Conservation (phyloP, 1,284 basidiomycete genomes). For the Hymenochaete sp. region DNA sequence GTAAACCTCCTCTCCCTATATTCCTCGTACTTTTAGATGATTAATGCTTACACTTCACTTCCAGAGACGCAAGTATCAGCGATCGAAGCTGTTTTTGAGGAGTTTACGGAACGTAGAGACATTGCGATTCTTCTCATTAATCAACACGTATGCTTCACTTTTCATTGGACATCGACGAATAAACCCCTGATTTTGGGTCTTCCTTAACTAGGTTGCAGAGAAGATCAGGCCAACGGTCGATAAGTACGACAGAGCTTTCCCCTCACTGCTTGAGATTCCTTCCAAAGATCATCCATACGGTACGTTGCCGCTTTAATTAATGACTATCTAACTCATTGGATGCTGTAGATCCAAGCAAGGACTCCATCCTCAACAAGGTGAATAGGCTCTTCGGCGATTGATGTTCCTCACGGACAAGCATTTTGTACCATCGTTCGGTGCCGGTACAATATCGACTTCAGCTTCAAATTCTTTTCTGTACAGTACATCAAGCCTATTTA, state of each 20-base stretch:
- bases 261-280: conserved; percentile 94
- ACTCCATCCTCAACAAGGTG: conserved; percentile 94
- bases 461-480: too few species aligned
- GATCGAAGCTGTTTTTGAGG: conserved; percentile 86
- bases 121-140: conserved; percentile 95
- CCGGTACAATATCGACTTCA: too few species aligned
- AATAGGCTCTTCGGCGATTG: conserved; percentile 93
- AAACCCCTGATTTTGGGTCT: conserved; percentile 6
- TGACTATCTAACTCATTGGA: background rate
- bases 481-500: too few species aligned
- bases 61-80: conserved; percentile 82
- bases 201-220: conserved; percentile 75
- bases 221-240: conserved; percentile 95
- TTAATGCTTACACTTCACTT: background rate
- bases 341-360: conserved; percentile 84
- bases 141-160: conserved; percentile 62
- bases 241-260: conserved; percentile 92
- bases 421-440: too few species aligned
- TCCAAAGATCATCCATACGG: conserved; percentile 92
- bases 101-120: conserved; percentile 87
- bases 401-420: conserved; percentile 3
- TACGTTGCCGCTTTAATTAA: conserved; percentile 28
- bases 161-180: background rate
- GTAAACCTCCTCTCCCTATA: conserved; percentile 24
- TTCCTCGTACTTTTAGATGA: background rate